A percentile compares a stretch with the other conserved stretches of the same genome.
phyloP scores from a whole-genome alignment of 441 rosid species.

The Geranium incanum region DNA sequence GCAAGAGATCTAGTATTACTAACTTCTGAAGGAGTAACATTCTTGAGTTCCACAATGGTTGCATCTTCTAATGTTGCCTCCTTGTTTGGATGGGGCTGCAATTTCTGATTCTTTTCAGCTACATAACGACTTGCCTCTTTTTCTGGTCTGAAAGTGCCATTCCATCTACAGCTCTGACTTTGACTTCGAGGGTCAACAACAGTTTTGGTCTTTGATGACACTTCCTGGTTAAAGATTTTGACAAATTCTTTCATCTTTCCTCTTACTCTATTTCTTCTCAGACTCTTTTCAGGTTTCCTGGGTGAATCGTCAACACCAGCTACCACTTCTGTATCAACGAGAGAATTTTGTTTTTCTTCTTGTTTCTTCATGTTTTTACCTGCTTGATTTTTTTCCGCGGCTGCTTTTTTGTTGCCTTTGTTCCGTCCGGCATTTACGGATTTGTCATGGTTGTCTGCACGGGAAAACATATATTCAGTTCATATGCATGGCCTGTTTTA shows the following conservation, averaged over 20 bases:
- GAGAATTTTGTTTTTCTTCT: conserved; percentile 24
- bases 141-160: conserved; percentile 20
- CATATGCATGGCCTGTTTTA: conserved; percentile 4
- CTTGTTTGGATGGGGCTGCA: conserved; percentile 22
- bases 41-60: conserved; percentile 15
- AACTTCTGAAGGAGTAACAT: conserved; percentile 6
- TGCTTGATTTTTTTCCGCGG: conserved; percentile 23
- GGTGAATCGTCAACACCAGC: conserved; percentile 26
- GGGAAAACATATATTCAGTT: conserved; percentile 10
- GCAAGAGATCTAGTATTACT: not conserved
- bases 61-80: conserved; percentile 12
- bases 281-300: conserved; percentile 23
- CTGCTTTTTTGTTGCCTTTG: conserved; percentile 28
- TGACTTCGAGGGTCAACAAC: conserved; percentile 25
- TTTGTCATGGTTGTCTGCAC: conserved; percentile 37
- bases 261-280: conserved; percentile 33
- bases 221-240: conserved; percentile 62
- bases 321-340: conserved; percentile 27
- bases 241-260: conserved; percentile 78
- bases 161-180: conserved; percentile 41
- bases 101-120: conserved; percentile 25
- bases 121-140: conserved; percentile 25
- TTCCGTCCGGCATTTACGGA: conserved; percentile 24
- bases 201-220: conserved; percentile 28
- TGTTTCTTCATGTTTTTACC: conserved; percentile 36